These are phyloP conservation scores for Desmodesmus armatus DNA, from an alignment of 139 green algal species.

Conservation along the genomic window DNA sequence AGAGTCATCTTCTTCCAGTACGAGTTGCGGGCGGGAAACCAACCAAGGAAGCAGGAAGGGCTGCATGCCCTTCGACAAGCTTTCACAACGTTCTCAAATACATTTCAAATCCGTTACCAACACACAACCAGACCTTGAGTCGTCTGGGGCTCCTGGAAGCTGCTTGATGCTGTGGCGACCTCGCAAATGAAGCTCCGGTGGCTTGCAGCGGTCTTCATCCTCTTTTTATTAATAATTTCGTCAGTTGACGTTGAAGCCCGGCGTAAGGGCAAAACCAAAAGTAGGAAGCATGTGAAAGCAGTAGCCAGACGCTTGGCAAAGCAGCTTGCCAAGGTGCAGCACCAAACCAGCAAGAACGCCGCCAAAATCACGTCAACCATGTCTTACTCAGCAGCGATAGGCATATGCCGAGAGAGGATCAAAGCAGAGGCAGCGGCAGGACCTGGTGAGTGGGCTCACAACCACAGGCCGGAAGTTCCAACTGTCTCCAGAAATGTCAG, in stretches of 20 bases:
- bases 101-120: too few species aligned
- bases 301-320: background rate
- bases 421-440: background rate
- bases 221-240: background rate
- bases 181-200: background rate
- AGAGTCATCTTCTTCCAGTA: too few species aligned
- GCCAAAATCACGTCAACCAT: background rate
- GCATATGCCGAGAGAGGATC: background rate
- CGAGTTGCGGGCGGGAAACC: too few species aligned
- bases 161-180: background rate
- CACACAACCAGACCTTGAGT: background rate
- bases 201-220: background rate
- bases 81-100: too few species aligned
- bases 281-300: too few species aligned
- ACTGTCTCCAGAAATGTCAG: too few species aligned
- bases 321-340: background rate
- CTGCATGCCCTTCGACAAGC: too few species aligned
- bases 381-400: background rate
- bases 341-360: background rate
- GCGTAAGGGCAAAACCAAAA: too few species aligned
- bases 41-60: too few species aligned
- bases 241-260: background rate
- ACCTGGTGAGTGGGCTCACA: too few species aligned
- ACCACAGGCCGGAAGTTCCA: too few species aligned
- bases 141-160: background rate